Percentiles rank a stretch among this genome's conserved stretches.
Conservation (phyloP, 257 asterid species). For the Nicotiana paniculata region DNA sequence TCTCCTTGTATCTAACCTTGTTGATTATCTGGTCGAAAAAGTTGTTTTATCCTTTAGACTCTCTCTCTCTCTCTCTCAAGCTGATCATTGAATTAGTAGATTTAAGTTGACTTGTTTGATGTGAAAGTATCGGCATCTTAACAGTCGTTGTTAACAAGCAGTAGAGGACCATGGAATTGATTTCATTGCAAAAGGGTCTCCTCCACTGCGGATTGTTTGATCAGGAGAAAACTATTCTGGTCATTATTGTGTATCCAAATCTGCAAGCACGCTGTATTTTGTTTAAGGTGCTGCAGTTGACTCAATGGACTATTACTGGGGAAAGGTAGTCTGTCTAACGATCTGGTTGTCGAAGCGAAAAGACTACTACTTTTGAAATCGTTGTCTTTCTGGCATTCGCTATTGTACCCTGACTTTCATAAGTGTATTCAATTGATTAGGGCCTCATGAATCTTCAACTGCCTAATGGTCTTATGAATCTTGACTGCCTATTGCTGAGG, state of each 20-base stretch:
- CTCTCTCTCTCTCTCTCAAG: background rate
- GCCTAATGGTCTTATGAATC: too few species aligned
- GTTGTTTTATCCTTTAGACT: background rate
- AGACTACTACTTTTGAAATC: background rate
- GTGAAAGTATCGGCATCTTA: background rate
- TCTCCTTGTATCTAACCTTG: background rate
- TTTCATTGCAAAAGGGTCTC: constrained; percentile 28
- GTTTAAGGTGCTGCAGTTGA: constrained; percentile 6
- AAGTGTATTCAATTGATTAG: background rate
- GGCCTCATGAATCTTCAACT: background rate
- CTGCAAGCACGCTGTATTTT: background rate
- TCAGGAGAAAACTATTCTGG: background rate
- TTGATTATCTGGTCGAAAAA: background rate
- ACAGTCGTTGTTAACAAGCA: too few species aligned
- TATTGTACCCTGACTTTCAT: background rate
- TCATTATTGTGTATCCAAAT: background rate
- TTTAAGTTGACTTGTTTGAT: background rate
- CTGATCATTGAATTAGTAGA: background rate
- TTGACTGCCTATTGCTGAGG: too few species aligned
- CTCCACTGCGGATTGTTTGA: constrained; percentile 84
- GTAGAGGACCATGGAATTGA: too few species aligned
- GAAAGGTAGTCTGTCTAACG: background rate
- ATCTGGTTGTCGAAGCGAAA: background rate
- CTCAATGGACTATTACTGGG: background rate
- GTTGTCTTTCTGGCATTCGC: background rate